Percentiles rank a stretch among this genome's conserved stretches.
Evolutionary conservation across 345 rosid species (phyloP).

Genomic region (Arabis alpina): DNA sequence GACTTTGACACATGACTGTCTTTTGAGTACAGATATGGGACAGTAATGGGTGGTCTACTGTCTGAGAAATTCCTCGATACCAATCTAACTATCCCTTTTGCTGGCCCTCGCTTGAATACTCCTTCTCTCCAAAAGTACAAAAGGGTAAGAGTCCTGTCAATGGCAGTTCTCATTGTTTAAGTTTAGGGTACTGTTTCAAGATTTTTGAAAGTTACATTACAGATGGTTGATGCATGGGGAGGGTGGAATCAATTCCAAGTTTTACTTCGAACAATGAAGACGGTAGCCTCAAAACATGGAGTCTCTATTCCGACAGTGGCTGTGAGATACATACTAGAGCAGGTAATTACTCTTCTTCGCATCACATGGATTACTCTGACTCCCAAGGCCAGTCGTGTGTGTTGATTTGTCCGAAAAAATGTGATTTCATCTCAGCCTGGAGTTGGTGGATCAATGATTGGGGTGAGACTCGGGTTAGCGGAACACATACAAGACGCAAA

Average conservation of each 20-base stretch:
- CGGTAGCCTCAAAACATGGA: slow-evolving; percentile 74
- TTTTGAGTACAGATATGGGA: slow-evolving; percentile 72
- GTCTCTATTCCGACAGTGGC: slow-evolving; percentile 90
- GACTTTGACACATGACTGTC: slow-evolving; percentile 12
- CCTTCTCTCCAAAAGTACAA: slow-evolving; percentile 94
- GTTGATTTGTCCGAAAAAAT: neutral
- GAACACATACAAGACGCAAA: slow-evolving; percentile 78
- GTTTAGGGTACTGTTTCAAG: neutral
- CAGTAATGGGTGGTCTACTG: slow-evolving; percentile 94
- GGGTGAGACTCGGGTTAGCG: slow-evolving; percentile 82
- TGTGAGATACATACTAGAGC: slow-evolving; percentile 80
- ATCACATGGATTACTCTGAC: slow-evolving; percentile 5
- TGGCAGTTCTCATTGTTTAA: slow-evolving; percentile 1
- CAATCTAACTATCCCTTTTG: slow-evolving; percentile 81
- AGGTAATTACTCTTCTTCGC: slow-evolving; percentile 48
- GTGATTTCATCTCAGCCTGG: slow-evolving; percentile 56
- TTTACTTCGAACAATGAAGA: slow-evolving; percentile 70
- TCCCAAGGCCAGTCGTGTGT: neutral
- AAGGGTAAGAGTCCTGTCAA: slow-evolving; percentile 54
- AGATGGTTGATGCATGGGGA: slow-evolving; percentile 99
- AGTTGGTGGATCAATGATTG: slow-evolving; percentile 95
- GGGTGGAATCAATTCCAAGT: slow-evolving; percentile 90
- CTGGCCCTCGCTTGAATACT: slow-evolving; percentile 81
- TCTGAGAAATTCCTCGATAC: slow-evolving; percentile 94
- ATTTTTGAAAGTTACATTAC: slow-evolving; percentile 23